A percentile compares a stretch with the other conserved stretches of the same genome.
Evolutionary conservation across 1,284 basidiomycete species (phyloP).

Genomic region (Malassezia brasiliensis): DNA sequence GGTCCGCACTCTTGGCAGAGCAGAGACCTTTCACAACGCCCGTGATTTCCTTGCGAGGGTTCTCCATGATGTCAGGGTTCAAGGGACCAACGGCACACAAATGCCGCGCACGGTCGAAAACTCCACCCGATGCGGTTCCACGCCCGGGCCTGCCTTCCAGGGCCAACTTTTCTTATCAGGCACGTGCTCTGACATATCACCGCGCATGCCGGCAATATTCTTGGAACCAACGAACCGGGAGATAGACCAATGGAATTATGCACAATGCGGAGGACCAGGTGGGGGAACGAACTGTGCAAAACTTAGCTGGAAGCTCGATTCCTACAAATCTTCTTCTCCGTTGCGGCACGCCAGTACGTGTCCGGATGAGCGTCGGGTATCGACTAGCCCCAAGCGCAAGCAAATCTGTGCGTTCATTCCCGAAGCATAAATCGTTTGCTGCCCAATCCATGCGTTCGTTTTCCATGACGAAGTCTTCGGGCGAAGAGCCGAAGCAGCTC

Average conservation of each 20-base stretch:
- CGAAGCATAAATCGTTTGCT: background rate
- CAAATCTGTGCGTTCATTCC: background rate
- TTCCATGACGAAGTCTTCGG: background rate
- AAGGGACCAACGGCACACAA: background rate
- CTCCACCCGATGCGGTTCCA: no score
- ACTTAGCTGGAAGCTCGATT: no score
- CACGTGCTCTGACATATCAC: no score
- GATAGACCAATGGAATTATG: no score
- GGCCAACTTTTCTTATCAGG: no score
- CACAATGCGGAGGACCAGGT: no score
- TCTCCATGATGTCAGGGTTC: conserved; percentile 27
- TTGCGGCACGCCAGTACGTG: background rate
- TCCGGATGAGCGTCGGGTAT: background rate
- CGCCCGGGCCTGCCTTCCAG: no score
- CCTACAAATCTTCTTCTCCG: no score
- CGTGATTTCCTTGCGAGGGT: conserved; percentile 34
- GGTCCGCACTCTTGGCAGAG: conserved; percentile 30
- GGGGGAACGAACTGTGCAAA: no score
- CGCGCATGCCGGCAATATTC: no score
- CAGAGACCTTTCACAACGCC: conserved; percentile 41
- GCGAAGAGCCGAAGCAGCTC: conserved; percentile 19
- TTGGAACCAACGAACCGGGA: no score
- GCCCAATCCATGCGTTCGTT: conserved; percentile 10
- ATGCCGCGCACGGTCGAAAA: background rate
- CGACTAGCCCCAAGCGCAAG: background rate